Base-by-base conservation (phyloP, 1,284 basidiomycete species). In the Erythrobasidium hasegawianum region DNA sequence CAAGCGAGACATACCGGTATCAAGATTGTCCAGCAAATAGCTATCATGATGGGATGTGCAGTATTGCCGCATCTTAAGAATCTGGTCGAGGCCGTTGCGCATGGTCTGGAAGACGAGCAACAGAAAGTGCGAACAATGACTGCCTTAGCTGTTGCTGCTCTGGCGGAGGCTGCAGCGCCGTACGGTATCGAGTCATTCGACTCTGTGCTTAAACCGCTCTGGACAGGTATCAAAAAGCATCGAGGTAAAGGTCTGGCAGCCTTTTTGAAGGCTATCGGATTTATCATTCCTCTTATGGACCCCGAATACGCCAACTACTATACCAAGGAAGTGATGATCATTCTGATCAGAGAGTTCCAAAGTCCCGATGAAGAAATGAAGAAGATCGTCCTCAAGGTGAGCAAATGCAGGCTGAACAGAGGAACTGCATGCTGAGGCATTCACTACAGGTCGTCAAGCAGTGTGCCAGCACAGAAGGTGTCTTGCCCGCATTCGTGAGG, bases 1-100 rank as follows among this genome's bases (percentile, higher is more conserved):
- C 96, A 98, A 78, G 96, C 96, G 11, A 87, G 95, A 69, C 96
- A 98, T 78, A 98, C 96, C 1, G 95, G 96, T 79, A 97, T 98
- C 75, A 92, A 94, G 75, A 98, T 98, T 72, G 92, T 98, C 20
- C 96, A 99, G 80, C 96, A 98, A 78, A 98, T 99, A 68, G 94
- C 96, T 20, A 96, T 98, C 76, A 97, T 98, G 93, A 97, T 97
- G 93, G 95, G 96, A 20, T 97, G 95, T 74, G 96, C 95, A n/a
- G 89, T 98, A 38, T 83, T 98, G 2, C 96, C 96, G 16, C 96
- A 98, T 78, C 82, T 99, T 50, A 89, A 93, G 67, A 97, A 96
- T 75, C 83, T 98, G 39, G 95, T 98, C 47, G 91, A 97, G 71
- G 94, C 94, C 71, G 92, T 98, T 61, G 92, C 93, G 1, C 90